Percentiles rank a stretch among this genome's conserved stretches.
Conservation (phyloP, 176 grass and related monocot species). For the Oryza nivara region DNA sequence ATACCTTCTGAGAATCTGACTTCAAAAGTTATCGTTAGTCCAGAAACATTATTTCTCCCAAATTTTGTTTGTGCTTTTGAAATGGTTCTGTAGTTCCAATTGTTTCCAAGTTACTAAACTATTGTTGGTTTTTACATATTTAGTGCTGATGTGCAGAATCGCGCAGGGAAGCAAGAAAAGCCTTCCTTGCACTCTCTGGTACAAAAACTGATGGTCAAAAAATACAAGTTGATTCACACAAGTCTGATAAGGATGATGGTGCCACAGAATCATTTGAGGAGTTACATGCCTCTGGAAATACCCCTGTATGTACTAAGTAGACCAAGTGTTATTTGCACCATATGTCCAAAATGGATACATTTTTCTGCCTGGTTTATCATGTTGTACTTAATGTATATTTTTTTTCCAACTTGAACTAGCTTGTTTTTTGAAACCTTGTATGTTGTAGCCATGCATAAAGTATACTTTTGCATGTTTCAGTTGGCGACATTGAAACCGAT, state of each 20-base stretch:
- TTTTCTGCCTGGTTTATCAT: constrained; percentile 38
- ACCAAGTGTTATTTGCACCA: constrained; percentile 32
- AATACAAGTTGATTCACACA: constrained; percentile 45
- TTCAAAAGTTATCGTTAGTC: constrained; percentile 12
- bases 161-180: constrained; percentile 90
- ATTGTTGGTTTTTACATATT: constrained; percentile 27
- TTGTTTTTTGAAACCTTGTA: neutral
- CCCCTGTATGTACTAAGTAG: constrained; percentile 62
- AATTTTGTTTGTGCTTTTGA: constrained; percentile 26
- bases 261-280: constrained; percentile 39
- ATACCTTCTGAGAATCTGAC: constrained; percentile 24
- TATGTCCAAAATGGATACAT: constrained; percentile 30
- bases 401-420: constrained; percentile 34
- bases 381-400: neutral
- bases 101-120: constrained; percentile 12
- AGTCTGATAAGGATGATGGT: constrained; percentile 53
- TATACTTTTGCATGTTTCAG: neutral
- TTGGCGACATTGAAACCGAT: neutral
- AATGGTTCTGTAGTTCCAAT: constrained; percentile 12
- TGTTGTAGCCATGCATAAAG: neutral
- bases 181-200: constrained; percentile 84
- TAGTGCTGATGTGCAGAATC: constrained; percentile 56
- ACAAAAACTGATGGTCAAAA: constrained; percentile 44
- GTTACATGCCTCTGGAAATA: constrained; percentile 55
- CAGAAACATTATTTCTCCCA: constrained; percentile 14